Base-by-base conservation (phyloP, 2,329 filamentous ascomycete species). In the Drechslera avenae region DNA sequence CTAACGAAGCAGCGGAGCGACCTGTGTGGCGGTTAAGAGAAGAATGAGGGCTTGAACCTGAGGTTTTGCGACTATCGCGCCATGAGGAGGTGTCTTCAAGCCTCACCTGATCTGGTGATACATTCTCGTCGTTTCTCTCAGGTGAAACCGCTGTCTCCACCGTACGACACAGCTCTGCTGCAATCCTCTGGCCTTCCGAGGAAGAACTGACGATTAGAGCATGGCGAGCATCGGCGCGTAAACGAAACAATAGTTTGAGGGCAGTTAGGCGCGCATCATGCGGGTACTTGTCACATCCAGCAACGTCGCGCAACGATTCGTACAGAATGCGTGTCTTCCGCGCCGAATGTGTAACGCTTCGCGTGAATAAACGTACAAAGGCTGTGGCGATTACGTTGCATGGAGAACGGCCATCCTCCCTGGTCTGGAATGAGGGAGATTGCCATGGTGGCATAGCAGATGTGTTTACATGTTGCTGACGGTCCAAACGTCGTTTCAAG, bases 161-260 rank as follows among this genome's bases (percentile, higher is more conserved):
- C 5, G 82, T 85, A 31, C 91, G 86, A 60, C 85, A 87, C 8
- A 96, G 76, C 5, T 87, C 81, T 13, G 85, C 81, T 21, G 91
- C 90, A 18, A 96, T 78, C 45, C 84, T 85, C 57, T 87, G 84
- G 21, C 86, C 88, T 68, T 96, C 90, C 1, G 87, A 84, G 23
- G 84, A 82, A 28, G 83, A 75, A 6, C 85, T 85, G 45, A 96
- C 78, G 50, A 88, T 90, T 3, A 97, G 82, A 36, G 86, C 83
- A 59, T 92, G 85, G 8, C 88, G 85, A 69, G 88, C 90, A 72
- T 96, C 91, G 17, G 91, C 90, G 51, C 92, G 84, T 23, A 97
- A 77, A 35, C 92, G 85, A 68, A 95, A 93, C 2, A 97, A 77
- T 35, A 74, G 57, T 45, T 72, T 73, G 8, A 76, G 59, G 5